These are phyloP conservation scores for Pogostemon cablin DNA, from an alignment of 257 asterid genomes.

Conservation along the genomic window DNA sequence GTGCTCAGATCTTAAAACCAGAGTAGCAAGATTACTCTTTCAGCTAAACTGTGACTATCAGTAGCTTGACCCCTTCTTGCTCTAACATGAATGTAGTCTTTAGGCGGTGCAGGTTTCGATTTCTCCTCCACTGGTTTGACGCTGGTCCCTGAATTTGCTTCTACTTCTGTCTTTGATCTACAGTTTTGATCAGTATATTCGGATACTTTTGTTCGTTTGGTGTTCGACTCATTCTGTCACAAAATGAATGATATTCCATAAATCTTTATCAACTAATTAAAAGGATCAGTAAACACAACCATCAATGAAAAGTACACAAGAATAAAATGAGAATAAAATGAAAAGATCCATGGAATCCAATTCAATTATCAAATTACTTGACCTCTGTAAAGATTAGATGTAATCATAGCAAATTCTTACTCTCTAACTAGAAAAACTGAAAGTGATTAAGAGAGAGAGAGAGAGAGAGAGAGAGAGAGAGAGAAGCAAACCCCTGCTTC, in stretches of 20 bases:
- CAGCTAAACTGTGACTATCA: slow-evolving; percentile 95
- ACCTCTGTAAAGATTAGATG: not conserved
- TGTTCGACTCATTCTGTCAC: slow-evolving; percentile 49
- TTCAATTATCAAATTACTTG: not conserved
- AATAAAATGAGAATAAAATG: not conserved
- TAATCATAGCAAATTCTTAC: not conserved
- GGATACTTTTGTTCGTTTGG: slow-evolving; percentile 51
- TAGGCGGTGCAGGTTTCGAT: slow-evolving; percentile 70
- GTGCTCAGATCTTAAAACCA: slow-evolving; percentile 6
- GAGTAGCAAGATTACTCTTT: slow-evolving; percentile 55
- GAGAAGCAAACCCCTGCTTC: not conserved
- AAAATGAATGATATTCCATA: slow-evolving; percentile 7
- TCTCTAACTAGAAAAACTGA: slow-evolving; percentile 1
- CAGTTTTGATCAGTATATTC: slow-evolving; percentile 43
- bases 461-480: not conserved
- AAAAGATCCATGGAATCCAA: slow-evolving; percentile 10
- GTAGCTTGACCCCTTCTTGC: slow-evolving; percentile 98
- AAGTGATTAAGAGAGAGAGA: not conserved
- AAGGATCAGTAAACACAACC: slow-evolving; percentile 9
- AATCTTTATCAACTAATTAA: not conserved
- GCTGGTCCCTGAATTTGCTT: slow-evolving; percentile 55
- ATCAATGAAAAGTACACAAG: slow-evolving; percentile 4
- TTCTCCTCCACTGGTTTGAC: slow-evolving; percentile 51
- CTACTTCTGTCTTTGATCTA: slow-evolving; percentile 55
- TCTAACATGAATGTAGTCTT: slow-evolving; percentile 92